Evolutionary conservation across 2,329 filamentous ascomycete species (phyloP).

Genomic region (Orbilia javanica): DNA sequence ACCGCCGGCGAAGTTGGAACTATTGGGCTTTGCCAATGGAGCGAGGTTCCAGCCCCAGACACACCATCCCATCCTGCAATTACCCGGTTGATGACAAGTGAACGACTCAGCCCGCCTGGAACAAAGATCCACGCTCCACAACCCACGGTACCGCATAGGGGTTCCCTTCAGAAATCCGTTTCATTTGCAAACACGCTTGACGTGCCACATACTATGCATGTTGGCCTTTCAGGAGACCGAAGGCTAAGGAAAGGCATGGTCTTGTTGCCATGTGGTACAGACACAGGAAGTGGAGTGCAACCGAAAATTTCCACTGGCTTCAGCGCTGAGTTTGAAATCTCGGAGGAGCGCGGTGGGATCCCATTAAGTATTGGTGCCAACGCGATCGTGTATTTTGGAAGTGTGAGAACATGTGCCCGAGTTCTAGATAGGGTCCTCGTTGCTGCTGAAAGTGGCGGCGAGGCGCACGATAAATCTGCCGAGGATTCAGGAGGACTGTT

Average conservation of each 20-base stretch:
- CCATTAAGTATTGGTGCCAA: conserved; percentile 76
- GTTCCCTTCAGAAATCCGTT: conserved; percentile 63
- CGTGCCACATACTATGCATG: conserved; percentile 36
- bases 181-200: conserved; percentile 66
- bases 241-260: conserved; percentile 83
- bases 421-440: conserved; percentile 71
- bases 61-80: conserved; percentile 61
- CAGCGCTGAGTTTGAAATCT: conserved; percentile 77
- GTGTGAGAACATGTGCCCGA: conserved; percentile 83
- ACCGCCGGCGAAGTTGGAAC: conserved; percentile 88
- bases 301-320: conserved; percentile 77
- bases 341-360: conserved; percentile 65
- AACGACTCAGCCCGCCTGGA: conserved; percentile 35
- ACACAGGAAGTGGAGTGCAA: conserved; percentile 63
- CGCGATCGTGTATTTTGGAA: conserved; percentile 87
- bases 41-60: conserved; percentile 67
- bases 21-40: conserved; percentile 76
- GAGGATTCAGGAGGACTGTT: conserved; percentile 72
- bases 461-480: conserved; percentile 62
- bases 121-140: conserved; percentile 60
- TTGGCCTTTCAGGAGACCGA: conserved; percentile 46
- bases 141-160: conserved; percentile 62
- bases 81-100: conserved; percentile 20
- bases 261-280: conserved; percentile 73
- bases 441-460: conserved; percentile 59